Conservation (phyloP, 495 filamentous ascomycete genomes). For the Neurospora africana region DNA sequence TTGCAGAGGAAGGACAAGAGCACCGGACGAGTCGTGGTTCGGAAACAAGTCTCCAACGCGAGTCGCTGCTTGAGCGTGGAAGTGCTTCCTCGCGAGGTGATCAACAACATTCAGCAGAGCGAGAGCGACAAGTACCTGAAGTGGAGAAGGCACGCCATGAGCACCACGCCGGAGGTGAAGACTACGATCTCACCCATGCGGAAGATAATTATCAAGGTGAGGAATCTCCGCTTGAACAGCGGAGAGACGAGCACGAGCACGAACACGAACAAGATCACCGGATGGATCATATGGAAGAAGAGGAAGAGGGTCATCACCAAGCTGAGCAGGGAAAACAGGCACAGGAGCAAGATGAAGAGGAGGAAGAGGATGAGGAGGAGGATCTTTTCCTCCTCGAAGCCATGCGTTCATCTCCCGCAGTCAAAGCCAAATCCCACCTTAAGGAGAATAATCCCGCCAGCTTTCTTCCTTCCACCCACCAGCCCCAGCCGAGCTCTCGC, state of each 20-base stretch:
- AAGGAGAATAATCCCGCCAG: not conserved
- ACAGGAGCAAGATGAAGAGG: slow-evolving; percentile 9
- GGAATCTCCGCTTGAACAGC: slow-evolving; percentile 1
- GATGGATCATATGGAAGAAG: not conserved
- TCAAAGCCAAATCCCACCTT: not conserved
- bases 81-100: not conserved
- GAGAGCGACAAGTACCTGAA: not conserved
- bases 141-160: not conserved
- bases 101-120: too few species aligned
- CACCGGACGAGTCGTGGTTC: not conserved
- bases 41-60: not conserved
- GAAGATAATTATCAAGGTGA: not conserved
- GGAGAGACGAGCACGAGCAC: slow-evolving; percentile 1
- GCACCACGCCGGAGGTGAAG: not conserved
- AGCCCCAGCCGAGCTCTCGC: not conserved
- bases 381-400: slow-evolving; percentile 41
- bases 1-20: not conserved
- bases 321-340: not conserved
- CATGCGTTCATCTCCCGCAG: slow-evolving; percentile 13
- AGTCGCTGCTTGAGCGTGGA: not conserved
- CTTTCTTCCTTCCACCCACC: not conserved
- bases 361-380: slow-evolving; percentile 27
- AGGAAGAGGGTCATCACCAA: not conserved
- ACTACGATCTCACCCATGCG: not conserved
- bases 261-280: not conserved